Evolutionary conservation across 1,139 yeast genomes (phyloP).

Genomic region (Geotrichum fermentans): DNA sequence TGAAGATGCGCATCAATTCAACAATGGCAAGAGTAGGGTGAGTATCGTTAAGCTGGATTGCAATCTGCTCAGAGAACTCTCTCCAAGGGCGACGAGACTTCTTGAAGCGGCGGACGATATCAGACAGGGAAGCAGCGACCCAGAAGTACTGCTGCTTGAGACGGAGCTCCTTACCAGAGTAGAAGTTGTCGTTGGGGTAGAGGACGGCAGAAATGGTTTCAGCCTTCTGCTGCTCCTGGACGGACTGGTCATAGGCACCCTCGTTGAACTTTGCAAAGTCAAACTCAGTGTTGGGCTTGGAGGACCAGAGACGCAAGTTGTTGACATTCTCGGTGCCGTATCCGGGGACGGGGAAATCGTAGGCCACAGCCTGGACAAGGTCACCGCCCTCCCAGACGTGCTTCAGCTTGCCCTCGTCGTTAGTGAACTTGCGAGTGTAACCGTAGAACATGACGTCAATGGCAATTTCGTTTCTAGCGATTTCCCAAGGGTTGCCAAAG

Average conservation of each 20-base stretch:
- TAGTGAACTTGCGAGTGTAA: slow-evolving; percentile 58
- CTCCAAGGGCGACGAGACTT: slow-evolving; percentile 75
- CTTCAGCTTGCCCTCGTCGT: slow-evolving; percentile 48
- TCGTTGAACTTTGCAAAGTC: slow-evolving; percentile 88
- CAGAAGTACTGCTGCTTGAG: slow-evolving; percentile 95
- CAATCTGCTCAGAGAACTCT: slow-evolving; percentile 79
- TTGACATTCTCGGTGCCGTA: slow-evolving; percentile 78
- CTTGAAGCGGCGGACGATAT: slow-evolving; percentile 84
- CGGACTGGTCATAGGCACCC: slow-evolving; percentile 87
- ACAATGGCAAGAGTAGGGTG: slow-evolving; percentile 92
- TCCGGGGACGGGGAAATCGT: slow-evolving; percentile 92
- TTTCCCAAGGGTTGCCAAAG: slow-evolving; percentile 88
- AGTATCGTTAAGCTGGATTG: slow-evolving; percentile 91
- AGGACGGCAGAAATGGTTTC: slow-evolving; percentile 88
- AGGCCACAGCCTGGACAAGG: slow-evolving; percentile 84
- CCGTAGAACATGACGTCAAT: slow-evolving; percentile 94
- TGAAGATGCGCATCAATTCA: slow-evolving; percentile 79
- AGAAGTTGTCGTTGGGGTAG: slow-evolving; percentile 90
- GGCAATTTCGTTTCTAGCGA: slow-evolving; percentile 78
- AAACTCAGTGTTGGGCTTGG: slow-evolving; percentile 85
- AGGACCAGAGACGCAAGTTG: slow-evolving; percentile 86
- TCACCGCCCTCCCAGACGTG: slow-evolving; percentile 86
- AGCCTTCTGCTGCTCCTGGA: slow-evolving; percentile 77
- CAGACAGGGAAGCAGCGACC: slow-evolving; percentile 93
- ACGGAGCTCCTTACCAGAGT: slow-evolving; percentile 85